Conservation (phyloP, 495 filamentous ascomycete genomes). For the Neurospora sp. region DNA sequence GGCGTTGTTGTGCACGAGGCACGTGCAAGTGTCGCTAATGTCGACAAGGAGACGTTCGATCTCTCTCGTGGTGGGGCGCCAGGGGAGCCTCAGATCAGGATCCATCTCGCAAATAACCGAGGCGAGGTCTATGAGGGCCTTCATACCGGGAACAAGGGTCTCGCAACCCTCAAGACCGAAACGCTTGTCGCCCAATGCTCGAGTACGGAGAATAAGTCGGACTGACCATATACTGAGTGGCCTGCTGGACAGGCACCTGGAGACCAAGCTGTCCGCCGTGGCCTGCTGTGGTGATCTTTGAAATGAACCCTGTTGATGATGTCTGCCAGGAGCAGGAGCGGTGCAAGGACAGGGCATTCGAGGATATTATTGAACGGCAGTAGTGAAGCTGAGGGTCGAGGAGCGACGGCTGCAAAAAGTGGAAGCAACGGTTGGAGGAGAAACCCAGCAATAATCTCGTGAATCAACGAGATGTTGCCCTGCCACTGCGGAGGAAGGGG, state of each 20-base stretch:
- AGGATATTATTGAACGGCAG: too few relatives aligned
- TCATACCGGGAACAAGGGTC: constrained; percentile 95
- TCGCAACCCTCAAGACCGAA: constrained; percentile 97
- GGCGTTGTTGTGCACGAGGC: neutral
- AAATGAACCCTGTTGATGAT: too few relatives aligned
- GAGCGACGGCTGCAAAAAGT: too few relatives aligned
- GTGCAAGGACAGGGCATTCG: too few relatives aligned
- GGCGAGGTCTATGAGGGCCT: constrained; percentile 77
- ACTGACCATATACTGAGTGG: neutral
- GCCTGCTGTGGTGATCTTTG: neutral
- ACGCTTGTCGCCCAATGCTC: constrained; percentile 62
- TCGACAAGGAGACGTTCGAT: neutral
- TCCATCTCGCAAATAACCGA: neutral
- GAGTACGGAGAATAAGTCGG: neutral
- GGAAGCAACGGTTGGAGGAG: too few relatives aligned
- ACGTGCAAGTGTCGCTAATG: neutral
- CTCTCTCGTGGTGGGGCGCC: neutral
- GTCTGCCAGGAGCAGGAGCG: too few relatives aligned
- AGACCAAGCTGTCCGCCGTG: neutral
- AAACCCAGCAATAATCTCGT: too few relatives aligned
- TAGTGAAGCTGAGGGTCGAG: too few relatives aligned
- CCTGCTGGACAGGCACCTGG: constrained; percentile 1
- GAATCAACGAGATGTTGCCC: too few relatives aligned
- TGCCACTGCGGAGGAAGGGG: neutral
- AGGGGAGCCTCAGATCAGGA: neutral